Evolutionary conservation across 2,329 filamentous ascomycete species (phyloP).

Genomic region (Nigrospora osmanthi): DNA sequence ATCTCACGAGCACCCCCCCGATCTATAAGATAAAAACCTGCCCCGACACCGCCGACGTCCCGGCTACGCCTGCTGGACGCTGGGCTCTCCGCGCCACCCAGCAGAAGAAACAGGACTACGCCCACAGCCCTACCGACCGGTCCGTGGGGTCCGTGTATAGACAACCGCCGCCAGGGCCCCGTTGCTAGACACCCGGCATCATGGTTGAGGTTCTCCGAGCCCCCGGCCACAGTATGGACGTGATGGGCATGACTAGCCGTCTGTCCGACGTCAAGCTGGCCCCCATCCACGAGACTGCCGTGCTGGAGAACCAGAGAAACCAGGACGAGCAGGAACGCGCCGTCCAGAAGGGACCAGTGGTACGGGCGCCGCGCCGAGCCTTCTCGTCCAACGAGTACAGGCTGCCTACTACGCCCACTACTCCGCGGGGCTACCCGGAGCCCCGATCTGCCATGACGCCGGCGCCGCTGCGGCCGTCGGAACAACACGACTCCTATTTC

Average conservation of each 20-base stretch:
- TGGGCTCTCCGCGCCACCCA: no score
- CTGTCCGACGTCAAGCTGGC: slow-evolving; percentile 16
- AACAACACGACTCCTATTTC: slow-evolving; percentile 3
- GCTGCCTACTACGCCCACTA: slow-evolving; percentile 11
- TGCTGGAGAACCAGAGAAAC: background rate
- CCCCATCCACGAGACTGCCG: slow-evolving; percentile 10
- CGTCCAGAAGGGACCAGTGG: slow-evolving; percentile 4
- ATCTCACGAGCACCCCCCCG: no score
- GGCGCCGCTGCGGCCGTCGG: background rate
- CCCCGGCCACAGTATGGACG: slow-evolving; percentile 15
- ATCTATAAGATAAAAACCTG: no score
- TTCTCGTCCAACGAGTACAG: slow-evolving; percentile 20
- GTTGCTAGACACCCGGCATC: slow-evolving; percentile 1
- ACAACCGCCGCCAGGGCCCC: background rate
- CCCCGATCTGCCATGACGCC: slow-evolving; percentile 8
- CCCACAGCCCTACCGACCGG: no score
- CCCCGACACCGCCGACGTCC: no score
- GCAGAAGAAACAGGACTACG: no score
- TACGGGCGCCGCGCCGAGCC: slow-evolving; percentile 18
- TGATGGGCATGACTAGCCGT: slow-evolving; percentile 17
- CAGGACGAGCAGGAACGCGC: slow-evolving; percentile 1
- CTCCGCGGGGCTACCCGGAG: slow-evolving; percentile 10
- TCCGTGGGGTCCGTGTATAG: background rate
- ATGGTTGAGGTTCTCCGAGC: slow-evolving; percentile 22
- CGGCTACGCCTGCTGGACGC: no score